Evolutionary conservation across 2,329 filamentous ascomycete species (phyloP).

Genomic region (Hymenoscyphus albidus): DNA sequence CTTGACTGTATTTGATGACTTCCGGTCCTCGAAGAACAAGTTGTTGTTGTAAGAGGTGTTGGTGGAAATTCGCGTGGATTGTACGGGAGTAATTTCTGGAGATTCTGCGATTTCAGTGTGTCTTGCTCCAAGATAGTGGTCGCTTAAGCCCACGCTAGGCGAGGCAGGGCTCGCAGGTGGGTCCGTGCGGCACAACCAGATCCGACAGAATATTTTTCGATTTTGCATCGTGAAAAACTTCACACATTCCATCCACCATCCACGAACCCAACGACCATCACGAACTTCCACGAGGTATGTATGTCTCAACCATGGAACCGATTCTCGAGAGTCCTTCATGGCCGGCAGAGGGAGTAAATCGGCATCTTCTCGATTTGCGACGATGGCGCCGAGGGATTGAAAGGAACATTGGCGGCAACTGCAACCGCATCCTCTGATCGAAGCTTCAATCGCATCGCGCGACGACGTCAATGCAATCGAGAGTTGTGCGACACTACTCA

Average conservation of each 20-base stretch:
- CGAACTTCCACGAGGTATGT: slow-evolving; percentile 34
- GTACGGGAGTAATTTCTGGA: slow-evolving; percentile 7
- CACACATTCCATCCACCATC: slow-evolving; percentile 14
- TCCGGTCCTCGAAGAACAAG: slow-evolving; percentile 34
- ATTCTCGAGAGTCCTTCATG: slow-evolving; percentile 33
- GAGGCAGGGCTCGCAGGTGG: neutral
- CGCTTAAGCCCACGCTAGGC: neutral
- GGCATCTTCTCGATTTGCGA: slow-evolving; percentile 35
- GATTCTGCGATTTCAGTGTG: slow-evolving; percentile 10
- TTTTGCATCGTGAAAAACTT: neutral
- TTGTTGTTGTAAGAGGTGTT: slow-evolving; percentile 16
- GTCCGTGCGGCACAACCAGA: slow-evolving; percentile 12
- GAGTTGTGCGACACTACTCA: slow-evolving; percentile 54
- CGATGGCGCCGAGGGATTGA: slow-evolving; percentile 13
- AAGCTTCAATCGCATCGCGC: slow-evolving; percentile 12
- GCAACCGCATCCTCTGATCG: neutral
- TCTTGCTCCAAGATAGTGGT: neutral
- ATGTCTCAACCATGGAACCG: slow-evolving; percentile 16
- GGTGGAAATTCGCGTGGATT: slow-evolving; percentile 13
- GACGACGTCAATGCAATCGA: slow-evolving; percentile 26
- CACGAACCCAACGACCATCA: slow-evolving; percentile 16
- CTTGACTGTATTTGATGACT: slow-evolving; percentile 29
- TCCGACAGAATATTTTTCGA: neutral
- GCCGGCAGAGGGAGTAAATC: slow-evolving; percentile 50
- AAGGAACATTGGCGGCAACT: slow-evolving; percentile 3